Base-by-base conservation (phyloP, 2,329 filamentous ascomycete genomes). In the Geoglossum cookeanum region DNA sequence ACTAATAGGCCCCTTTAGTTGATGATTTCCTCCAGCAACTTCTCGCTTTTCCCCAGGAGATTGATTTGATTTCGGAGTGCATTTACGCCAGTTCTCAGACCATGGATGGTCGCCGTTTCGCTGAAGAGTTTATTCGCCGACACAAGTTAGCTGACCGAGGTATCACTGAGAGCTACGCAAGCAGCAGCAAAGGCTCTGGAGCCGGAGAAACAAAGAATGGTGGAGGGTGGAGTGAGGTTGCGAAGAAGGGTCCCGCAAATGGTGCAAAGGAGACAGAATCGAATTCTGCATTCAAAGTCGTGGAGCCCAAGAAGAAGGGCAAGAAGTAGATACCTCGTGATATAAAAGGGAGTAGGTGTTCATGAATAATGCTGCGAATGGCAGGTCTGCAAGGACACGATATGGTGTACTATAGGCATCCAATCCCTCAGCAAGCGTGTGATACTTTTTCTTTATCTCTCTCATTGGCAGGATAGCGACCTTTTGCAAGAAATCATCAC, bases 101-200 rank as follows among this genome's bases (percentile, higher is more conserved):
- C 0, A 87, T 98, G 70, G 89, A 98, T 66, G 89, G 87, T 0
- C 85, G 86, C 55, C 88, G 94, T 65, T 97, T 97, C 66, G 89
- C 88, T 0, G 87, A 94, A 59, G 92, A 98, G 69, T 98, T 92
- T 66, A 80, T 97, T 59, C 85, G 90, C 37, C 89, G 91, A 64
- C 91, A 90, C 72, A 94, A 86, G 75, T 79, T 94, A 1, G 91
- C 92, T 0, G 91, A 97, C 63, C 92, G 90, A 73, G 92, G 92
- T 44, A 79, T 96, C 45, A 76, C 94, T 17, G 85, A 89, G 68
- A 84, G 85, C 57, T 76, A 80, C 15, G 75, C 78, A 53, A 76
- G 72, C 39, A 78, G 72, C 57, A 77, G n/a, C n/a, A n/a, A 80
- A 2, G 65, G 60, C 66, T 76, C 65, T 56, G 69, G 65, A 60